A percentile compares a stretch with the other conserved stretches of the same genome.
These are phyloP conservation scores for Phytopythium ostracodes DNA, from an alignment of 352 stramenopile genomes.

Conservation along the genomic window DNA sequence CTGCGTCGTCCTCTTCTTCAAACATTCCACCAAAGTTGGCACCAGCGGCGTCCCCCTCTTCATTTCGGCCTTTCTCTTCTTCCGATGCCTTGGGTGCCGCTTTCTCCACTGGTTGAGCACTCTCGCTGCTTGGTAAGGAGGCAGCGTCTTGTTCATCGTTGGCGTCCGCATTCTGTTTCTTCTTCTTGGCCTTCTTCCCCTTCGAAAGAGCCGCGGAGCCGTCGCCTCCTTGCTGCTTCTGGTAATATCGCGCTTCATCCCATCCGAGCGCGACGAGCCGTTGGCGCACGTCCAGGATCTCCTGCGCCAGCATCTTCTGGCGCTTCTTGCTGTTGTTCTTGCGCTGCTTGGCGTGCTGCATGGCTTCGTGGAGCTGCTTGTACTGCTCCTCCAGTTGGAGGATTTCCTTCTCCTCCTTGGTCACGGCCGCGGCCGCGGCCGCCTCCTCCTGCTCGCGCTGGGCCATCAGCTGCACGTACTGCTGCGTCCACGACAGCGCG, in stretches of 20 bases:
- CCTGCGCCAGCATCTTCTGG: constrained; percentile 31
- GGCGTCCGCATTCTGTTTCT: neutral
- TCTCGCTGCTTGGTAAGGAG: neutral
- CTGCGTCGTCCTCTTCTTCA: neutral
- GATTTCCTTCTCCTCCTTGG: constrained; percentile 31
- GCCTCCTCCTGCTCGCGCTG: constrained; percentile 38
- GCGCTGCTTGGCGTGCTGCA: constrained; percentile 37
- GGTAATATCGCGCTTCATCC: constrained; percentile 20
- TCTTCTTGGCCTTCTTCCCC: constrained; percentile 7
- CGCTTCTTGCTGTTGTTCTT: constrained; percentile 64
- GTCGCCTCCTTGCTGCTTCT: neutral
- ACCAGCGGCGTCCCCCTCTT: constrained; percentile 5
- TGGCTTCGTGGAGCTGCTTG: constrained; percentile 23
- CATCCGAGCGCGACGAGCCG: constrained; percentile 20
- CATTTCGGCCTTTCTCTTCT: neutral
- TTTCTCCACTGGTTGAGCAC: neutral
- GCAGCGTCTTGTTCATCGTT: neutral
- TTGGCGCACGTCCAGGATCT: constrained; percentile 17
- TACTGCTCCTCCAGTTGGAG: constrained; percentile 50
- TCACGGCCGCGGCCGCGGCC: constrained; percentile 28
- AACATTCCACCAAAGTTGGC: constrained; percentile 4
- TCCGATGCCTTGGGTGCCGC: neutral
- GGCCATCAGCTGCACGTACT: constrained; percentile 63
- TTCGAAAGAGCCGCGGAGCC: neutral
- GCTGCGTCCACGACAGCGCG: constrained; percentile 73